Percentiles rank a stretch among this genome's conserved stretches.
Conservation (phyloP, 1,139 yeast species). For the Pichia sp. region DNA sequence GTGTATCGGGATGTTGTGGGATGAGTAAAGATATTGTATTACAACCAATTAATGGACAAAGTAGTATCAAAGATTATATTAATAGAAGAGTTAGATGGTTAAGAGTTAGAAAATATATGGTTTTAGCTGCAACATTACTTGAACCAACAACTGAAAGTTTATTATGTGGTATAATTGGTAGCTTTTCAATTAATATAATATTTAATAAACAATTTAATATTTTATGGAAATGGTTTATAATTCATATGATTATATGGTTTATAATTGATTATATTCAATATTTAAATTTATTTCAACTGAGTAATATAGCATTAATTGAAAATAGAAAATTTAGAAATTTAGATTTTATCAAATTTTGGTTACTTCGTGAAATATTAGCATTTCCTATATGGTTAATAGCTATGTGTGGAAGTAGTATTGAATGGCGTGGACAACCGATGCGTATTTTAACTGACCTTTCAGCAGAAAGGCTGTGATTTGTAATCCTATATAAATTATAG, state of each 20-base stretch:
- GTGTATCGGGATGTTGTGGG: slow-evolving; percentile 62
- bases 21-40: slow-evolving; percentile 73
- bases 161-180: slow-evolving; percentile 61
- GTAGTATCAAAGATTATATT: slow-evolving; percentile 50
- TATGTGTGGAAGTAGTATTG: slow-evolving; percentile 68
- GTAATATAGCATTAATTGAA: slow-evolving; percentile 6
- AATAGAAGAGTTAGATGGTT: slow-evolving; percentile 76
- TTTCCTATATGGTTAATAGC: slow-evolving; percentile 81
- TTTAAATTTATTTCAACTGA: slow-evolving; percentile 35
- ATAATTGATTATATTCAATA: slow-evolving; percentile 57
- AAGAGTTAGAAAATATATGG: slow-evolving; percentile 87
- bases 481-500: neutral
- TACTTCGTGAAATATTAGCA: slow-evolving; percentile 64
- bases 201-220: slow-evolving; percentile 19
- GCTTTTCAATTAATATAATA: slow-evolving; percentile 50
- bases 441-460: slow-evolving; percentile 65
- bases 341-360: slow-evolving; percentile 44
- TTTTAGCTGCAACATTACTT: slow-evolving; percentile 69
- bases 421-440: slow-evolving; percentile 81
- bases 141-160: slow-evolving; percentile 85
- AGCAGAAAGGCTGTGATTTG: slow-evolving; percentile 54
- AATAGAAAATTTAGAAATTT: slow-evolving; percentile 3
- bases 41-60: slow-evolving; percentile 61
- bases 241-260: slow-evolving; percentile 62
- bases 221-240: slow-evolving; percentile 34